phyloP scores from a whole-genome alignment of 83 land plant species.

The Diphasiastrum complanatum region DNA sequence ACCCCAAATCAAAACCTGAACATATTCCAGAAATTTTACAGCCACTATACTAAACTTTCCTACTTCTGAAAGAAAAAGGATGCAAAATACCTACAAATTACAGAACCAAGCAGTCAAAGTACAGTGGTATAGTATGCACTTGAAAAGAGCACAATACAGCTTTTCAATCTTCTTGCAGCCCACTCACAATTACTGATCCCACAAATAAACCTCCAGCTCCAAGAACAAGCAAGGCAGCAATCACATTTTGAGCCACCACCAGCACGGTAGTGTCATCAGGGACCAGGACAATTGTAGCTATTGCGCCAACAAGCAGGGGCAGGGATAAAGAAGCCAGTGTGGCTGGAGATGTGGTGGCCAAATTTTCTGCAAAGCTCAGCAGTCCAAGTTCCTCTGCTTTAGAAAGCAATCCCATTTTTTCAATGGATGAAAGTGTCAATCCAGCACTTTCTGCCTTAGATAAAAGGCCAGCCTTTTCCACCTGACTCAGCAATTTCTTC shows the following conservation, averaged over 20 bases:
- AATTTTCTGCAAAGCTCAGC: slow-evolving; percentile 70
- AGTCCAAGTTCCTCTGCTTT: slow-evolving; percentile 93
- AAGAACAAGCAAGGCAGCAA: slow-evolving; percentile 46
- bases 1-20: no score
- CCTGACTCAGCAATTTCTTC: slow-evolving; percentile 61
- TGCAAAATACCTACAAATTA: no score
- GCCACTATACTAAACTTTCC: no score
- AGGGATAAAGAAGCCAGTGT: slow-evolving; percentile 73
- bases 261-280: slow-evolving; percentile 71
- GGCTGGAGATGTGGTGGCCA: slow-evolving; percentile 65
- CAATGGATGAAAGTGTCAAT: slow-evolving; percentile 77
- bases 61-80: no score
- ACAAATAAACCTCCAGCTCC: slow-evolving; percentile 69
- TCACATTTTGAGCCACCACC: slow-evolving; percentile 53
- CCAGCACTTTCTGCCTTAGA: slow-evolving; percentile 91
- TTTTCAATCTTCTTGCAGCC: slow-evolving; percentile 65
- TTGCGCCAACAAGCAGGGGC: slow-evolving; percentile 66
- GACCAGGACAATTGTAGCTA: slow-evolving; percentile 53
- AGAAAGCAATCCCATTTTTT: slow-evolving; percentile 75
- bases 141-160: no score
- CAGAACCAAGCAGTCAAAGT: no score
- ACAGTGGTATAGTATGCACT: no score
- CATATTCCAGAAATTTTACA: no score
- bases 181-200: slow-evolving; percentile 72
- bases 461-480: slow-evolving; percentile 79